Evolutionary conservation across 1,284 basidiomycete species (phyloP), one percentile per base, ranked within the genome.

Genomic region (Gastroboletus turbinatus): DNA sequence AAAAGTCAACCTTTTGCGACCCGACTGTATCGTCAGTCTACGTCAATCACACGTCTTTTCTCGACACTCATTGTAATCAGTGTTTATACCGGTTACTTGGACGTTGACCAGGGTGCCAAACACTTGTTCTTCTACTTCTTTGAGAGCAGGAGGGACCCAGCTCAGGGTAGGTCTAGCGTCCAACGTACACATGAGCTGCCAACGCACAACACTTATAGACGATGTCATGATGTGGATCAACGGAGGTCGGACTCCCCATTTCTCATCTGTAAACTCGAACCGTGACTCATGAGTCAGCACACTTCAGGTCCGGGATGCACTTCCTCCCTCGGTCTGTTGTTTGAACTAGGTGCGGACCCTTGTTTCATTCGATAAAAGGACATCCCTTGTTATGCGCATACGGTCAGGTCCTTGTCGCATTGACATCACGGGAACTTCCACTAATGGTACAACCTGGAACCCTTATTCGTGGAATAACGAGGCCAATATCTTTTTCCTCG

Each of bases 101-200:
- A 85, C 58, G 75, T 86, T 6, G 87, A 84, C 40, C 53, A 70
- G 61, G 65, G 74, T 60, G 82, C 83, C 33, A 82, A 83, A 59
- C 82, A 84, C 57, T 77, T 85, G 66, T 94, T 92, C 77, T 94
- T 94, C 75, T 91, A 90, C 73, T 93, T 92, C 75, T 93, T 94
- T 70, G 89, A 91, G 71, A 89, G 86, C 50, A 75, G 90, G 55
- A 77, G 79, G 42, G 76, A 87, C 57, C 90, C 90, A 2, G 78
- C 79, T 17, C 78, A 78, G 49, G 79, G 79, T 78, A 51, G 11
- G 43, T 40, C 29, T 60, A 46, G 7, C 19, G 13, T 50, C 10
- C 13, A 35, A 5, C 30, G 16, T 29, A 32, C 30, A 39, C 16
- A 47, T 16, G 11, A 17, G 38, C 2, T 6, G 11, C 52, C 11